Evolutionary conservation across 441 rosid genomes (phyloP), one percentile per base, ranked within the genome.

Genomic region (Erodium chrysanthum): DNA sequence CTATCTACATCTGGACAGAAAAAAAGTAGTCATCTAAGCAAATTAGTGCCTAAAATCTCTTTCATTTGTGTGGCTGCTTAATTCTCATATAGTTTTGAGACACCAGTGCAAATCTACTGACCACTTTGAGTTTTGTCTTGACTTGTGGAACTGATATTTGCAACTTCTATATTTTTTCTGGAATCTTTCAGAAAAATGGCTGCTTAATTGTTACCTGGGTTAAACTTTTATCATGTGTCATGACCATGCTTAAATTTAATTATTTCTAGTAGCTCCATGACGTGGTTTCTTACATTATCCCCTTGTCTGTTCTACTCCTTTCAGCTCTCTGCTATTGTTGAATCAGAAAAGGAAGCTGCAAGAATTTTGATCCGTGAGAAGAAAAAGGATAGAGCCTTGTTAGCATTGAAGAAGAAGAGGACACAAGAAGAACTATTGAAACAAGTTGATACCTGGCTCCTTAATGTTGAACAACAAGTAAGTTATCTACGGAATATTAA

Each of bases 381-480:
- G 80, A 73, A 86, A 71, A 91, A 86, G 71, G 96, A 90, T 68
- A 83, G 92, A 50, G 96, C 98, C 31, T 77, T 93, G 81, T 77
- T 90, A 69, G 97, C 94, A 2, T 76, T 93, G 78, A 93, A 90
- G 90, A 93, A 90, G 87, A 90, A 90, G 87, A 89, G 74, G 52
- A 63, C 92, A 10, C 96, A 93, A 66, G 97, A 93, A 68, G 97
- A 89, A 6, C 75, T 93, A 48, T 72, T 93, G 82, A 89, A 90
- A 79, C 93, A 91, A 81, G 96, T 91, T 15, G 98, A 93, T 73
- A 75, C 85, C 11, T 91, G 97, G 98, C 77, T 93, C 77, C 84
- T 93, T 74, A 93, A 93, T 84, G 97, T 93, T 27, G 98, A 93
- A 75, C 96, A 93, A 74, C 96, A 93, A 76, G 98, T 92, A 72